Base-by-base conservation (phyloP, 1,139 yeast species). In the Protomyces inundatus region DNA sequence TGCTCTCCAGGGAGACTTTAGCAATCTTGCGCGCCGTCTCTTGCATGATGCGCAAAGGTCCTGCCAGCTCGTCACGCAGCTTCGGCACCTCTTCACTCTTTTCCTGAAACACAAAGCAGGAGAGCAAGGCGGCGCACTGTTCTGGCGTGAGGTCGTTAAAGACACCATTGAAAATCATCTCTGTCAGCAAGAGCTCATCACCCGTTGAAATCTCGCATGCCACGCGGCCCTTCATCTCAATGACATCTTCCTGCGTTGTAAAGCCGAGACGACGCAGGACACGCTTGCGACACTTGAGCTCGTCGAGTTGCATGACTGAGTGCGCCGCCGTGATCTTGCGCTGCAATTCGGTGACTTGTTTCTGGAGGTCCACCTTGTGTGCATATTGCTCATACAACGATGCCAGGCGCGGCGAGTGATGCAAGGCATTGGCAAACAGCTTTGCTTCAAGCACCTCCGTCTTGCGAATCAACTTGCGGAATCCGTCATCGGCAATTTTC, bases 141-240 rank as follows among this genome's bases (percentile, higher is more conserved):
- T 89, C 96, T 2, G 96, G 86, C 2, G 84, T 80, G 68, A 95
- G 79, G 60, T 90, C 96, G 71, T 86, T 90, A 77, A 93, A 93
- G 46, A 88, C 88, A 81, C 98, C 98, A 73, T 90, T 90, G 80
- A 93, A 93, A 48, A 95, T 88, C 70, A 93, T 79, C 74, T 95
- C 98, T 0, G 98, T 91, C 59, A 93, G 78, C 68, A 93, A 75
- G 65, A 93, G 78, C 75, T 90, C 97, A 74, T 90, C 97, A 66
- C 98, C 98, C 35, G 96, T 87, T 71, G 96, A 87, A 71, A 93
- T 93, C 72, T 93, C 98, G 76, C 98, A 91, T 0, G 98, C 98
- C 60, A 86, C 90, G 72, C 98, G 82, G 55, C 99, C 99, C 77
- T 95, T 95, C 70, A 93, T 80, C 73, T 93, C 97, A 69, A 93